Evolutionary conservation across 2,329 filamentous ascomycete species (phyloP), one percentile per base, ranked within the genome.

Genomic region (Alternaria conjuncta): DNA sequence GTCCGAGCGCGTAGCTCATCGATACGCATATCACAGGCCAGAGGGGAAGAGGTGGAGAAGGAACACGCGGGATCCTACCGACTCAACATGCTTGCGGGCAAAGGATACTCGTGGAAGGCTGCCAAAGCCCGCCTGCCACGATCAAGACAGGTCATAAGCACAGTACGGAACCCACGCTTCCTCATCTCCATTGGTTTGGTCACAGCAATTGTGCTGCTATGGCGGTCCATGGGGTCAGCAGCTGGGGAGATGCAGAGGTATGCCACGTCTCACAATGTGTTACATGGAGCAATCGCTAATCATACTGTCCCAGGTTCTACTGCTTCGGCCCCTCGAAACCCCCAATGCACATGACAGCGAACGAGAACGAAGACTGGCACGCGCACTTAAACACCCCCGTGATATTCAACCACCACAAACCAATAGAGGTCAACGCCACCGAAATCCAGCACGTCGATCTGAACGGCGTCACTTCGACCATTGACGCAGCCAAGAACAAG

Each of bases 311-410:
- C 76, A 98, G 95, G 82, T 97, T 97, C 82, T 97, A 97, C 83
- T 99, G 96, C 85, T 98, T 94, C 87, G 96, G 96, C 12, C 95
- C 96, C 13, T 89, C 91, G 23, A 97, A 96, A 84, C 89, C 96
- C n/a, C 96, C 96, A 57, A 96, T 97, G 89, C 89, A 96, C 69
- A 97, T 99, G 93, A 89, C 92, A 45, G 84, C 91, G 60, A 97
- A 97, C 79, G 96, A 99, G 79, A 91, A 95, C 80, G 90, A 90
- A 66, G 87, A 93, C 69, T 99, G 96, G 96, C 91, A 92, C 71
- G 89, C 89, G 61, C 94, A 97, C 78, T 85, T 96, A 67, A 90
- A 94, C 73, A 98, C 96, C 4, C 96, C 96, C 54, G 94, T 99
- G 72, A 88, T 97, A 70, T 97, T 97, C 86, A 99, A 99, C 84